Evolutionary conservation across 2,329 filamentous ascomycete genomes (phyloP), one percentile per base, ranked within the genome.

Genomic region (Apiospora marii): DNA sequence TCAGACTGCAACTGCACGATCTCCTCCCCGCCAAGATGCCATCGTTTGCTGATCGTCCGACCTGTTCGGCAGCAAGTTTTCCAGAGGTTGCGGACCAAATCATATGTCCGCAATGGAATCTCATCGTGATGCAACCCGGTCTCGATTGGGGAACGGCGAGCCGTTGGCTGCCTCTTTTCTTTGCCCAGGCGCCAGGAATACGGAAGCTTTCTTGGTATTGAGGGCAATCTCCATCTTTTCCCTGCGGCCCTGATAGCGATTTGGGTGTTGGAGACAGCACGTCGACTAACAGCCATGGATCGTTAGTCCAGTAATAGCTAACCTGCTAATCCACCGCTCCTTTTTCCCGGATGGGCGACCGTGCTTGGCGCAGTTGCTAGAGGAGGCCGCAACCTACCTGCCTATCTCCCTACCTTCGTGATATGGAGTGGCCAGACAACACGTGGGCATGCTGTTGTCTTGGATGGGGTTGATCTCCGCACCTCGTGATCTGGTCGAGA

Each of bases 131-230:
- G 30, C 30, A 37, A 1, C 34, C 30, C n/a, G 16, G 10, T 12
- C 27, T 22, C 30, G 27, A 22, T 10, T 37, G 19, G 30, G 53
- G 16, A 37, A 27, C 34, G 30, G 30, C 30, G 30, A 37, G 30
- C 53, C 41, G 58, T 64, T 64, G 58, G 58, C 58, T n/a, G 58
- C 58, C 58, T 64, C 58, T 22, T 30, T 22, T n/a, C 8, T 24
- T 41, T 41, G 58, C 58, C 58, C 58, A 64, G 58, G 34, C 58
- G 58, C 58, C 58, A 64, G 58, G 19, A 27, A 41, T 64, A 64
- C 12, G 34, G 58, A 22, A 64, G 12, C 8, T 34, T n/a, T 37
- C 58, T 64, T 64, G 58, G 58, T 64, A 64, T 64, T 41, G 34
- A 64, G 13, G 58, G 10, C n/a, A 19, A 64, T 64, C 58, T 22